Percentiles rank a stretch among this genome's conserved stretches.
These are phyloP conservation scores for Rubia peregrina DNA, from an alignment of 305 asterid genomes.

Conservation along the genomic window DNA sequence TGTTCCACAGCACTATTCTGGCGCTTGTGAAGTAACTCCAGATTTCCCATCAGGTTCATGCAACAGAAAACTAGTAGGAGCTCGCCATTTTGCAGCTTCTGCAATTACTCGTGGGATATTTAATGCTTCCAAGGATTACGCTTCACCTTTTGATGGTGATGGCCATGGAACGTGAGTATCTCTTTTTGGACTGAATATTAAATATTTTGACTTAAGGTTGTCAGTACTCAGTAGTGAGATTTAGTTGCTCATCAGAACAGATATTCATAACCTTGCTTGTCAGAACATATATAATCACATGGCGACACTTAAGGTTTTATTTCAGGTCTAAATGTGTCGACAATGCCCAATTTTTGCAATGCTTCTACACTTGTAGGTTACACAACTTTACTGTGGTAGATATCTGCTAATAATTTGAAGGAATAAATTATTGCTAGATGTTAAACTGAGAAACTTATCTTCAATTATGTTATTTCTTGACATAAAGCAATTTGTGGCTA, in stretches of 20 bases:
- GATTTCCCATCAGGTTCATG: conserved; percentile 98
- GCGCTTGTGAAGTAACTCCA: conserved; percentile 92
- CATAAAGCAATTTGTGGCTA: not conserved
- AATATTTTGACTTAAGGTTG: not conserved
- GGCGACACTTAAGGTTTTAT: not conserved
- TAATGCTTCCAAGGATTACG: conserved; percentile 86
- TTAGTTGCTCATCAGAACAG: too few species aligned
- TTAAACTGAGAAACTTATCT: not conserved
- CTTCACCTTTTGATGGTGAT: conserved; percentile 93
- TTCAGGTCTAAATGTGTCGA: not conserved
- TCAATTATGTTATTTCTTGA: not conserved
- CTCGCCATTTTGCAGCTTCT: conserved; percentile 98
- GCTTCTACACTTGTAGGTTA: not conserved
- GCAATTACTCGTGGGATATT: conserved; percentile 97
- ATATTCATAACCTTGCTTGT: not conserved
- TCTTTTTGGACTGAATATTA: conserved; percentile 10
- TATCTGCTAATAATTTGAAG: not conserved
- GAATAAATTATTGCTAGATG: not conserved
- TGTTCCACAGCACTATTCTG: conserved; percentile 75
- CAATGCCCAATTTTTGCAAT: not conserved
- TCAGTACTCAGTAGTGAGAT: too few species aligned
- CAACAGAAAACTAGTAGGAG: conserved; percentile 94
- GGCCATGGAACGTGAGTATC: conserved; percentile 97
- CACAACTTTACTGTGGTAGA: not conserved
- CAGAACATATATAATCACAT: not conserved